Conservation (phyloP, 139 green algal species). For the Micractinium sp. region DNA sequence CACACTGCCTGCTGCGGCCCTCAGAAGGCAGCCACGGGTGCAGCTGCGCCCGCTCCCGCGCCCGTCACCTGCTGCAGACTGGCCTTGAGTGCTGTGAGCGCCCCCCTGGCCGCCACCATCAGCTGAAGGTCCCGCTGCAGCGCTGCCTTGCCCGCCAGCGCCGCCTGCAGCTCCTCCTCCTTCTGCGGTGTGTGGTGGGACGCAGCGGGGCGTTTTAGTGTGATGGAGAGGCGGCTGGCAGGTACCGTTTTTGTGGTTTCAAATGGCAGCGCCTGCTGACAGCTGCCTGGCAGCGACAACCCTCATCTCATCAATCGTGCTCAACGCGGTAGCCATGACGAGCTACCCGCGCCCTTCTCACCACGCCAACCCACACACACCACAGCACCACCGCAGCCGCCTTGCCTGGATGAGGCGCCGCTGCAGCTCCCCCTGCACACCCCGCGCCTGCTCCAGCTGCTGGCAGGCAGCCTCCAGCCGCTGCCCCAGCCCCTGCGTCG, state of each 20-base stretch:
- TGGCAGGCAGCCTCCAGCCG: conserved; percentile 1
- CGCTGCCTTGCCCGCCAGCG: neutral
- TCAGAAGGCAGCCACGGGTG: neutral
- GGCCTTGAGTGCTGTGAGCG: neutral
- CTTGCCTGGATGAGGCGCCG: conserved; percentile 10
- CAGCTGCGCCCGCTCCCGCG: neutral
- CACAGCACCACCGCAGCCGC: neutral
- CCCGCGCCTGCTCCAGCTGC: conserved; percentile 17
- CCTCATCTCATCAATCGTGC: neutral
- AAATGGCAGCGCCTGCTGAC: neutral
- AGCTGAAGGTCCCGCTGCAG: conserved; percentile 4
- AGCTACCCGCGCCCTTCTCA: too few relatives aligned
- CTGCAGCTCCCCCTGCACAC: neutral
- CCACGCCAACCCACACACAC: too few relatives aligned
- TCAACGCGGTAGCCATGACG: neutral
- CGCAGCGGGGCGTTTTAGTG: too few relatives aligned
- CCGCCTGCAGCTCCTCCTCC: neutral
- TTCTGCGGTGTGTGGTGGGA: neutral
- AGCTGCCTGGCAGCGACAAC: neutral
- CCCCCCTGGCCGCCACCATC: neutral
- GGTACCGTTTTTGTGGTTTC: neutral
- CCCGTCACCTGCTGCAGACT: neutral
- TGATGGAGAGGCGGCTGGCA: neutral
- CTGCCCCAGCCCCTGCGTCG: neutral
- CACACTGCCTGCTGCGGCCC: too few relatives aligned